phyloP scores from a whole-genome alignment of 108 stramenopile genomes.

The Skeletonema tropicum region DNA sequence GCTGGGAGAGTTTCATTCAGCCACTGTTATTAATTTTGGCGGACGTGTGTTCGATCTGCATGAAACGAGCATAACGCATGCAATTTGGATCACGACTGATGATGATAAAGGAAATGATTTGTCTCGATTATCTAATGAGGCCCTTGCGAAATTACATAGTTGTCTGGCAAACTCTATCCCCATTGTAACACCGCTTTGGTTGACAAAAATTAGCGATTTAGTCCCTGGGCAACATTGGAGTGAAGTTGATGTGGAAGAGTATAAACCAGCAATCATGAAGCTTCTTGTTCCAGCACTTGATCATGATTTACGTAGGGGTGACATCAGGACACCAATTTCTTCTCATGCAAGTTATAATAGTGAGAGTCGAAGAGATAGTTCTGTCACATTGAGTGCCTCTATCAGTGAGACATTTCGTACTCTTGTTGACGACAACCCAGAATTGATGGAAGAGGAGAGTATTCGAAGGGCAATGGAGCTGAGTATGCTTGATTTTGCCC shows the following conservation, averaged over 20 bases:
- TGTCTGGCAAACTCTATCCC: slow-evolving; percentile 32
- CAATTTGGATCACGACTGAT: slow-evolving; percentile 31
- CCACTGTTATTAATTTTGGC: slow-evolving; percentile 23
- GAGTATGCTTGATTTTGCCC: slow-evolving; percentile 64
- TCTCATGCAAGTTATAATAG: background rate
- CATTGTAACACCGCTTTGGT: slow-evolving; percentile 32
- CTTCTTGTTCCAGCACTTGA: background rate
- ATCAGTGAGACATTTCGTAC: slow-evolving; percentile 50
- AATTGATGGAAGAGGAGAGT: slow-evolving; percentile 53
- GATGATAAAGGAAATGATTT: slow-evolving; percentile 3
- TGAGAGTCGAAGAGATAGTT: slow-evolving; percentile 22
- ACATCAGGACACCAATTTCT: background rate
- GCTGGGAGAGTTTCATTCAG: slow-evolving; percentile 22
- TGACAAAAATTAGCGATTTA: slow-evolving; percentile 23
- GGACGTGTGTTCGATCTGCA: slow-evolving; percentile 17
- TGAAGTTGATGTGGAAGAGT: slow-evolving; percentile 39
- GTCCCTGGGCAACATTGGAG: slow-evolving; percentile 53
- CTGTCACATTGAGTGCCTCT: slow-evolving; percentile 42
- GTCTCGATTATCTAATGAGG: slow-evolving; percentile 22
- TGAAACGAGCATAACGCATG: slow-evolving; percentile 25
- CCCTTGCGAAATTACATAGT: slow-evolving; percentile 12
- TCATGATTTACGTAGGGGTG: background rate
- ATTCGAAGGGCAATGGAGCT: slow-evolving; percentile 62
- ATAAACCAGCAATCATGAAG: slow-evolving; percentile 25
- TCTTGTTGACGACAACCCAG: slow-evolving; percentile 50